Evolutionary conservation across 257 asterid species (phyloP), one percentile per base, ranked within the genome.

Genomic region (Gentiana macrophylla): DNA sequence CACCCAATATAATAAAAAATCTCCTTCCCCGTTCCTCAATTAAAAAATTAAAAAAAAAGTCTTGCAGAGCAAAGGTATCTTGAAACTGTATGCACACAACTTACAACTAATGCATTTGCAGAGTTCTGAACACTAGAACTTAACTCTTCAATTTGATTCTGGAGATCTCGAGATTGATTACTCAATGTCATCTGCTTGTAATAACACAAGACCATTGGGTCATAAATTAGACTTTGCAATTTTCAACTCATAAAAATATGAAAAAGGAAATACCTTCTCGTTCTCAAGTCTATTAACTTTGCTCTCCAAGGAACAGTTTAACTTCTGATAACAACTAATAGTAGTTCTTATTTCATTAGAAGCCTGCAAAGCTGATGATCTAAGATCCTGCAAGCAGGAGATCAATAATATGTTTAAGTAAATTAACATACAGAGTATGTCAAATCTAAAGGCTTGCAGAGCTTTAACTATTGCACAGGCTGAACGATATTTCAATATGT

Each of bases 221-320:
- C 47, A 15, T 50, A 36, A 36, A 5, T 41, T 46, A 59, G 57
- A 35, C 7, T 11, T 49, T 37, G 37, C 62, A 48, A 58, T 61
- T 37, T 60, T 43, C 43, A 62, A 15, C 24, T 15, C 24, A 15
- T 15, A 15, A 37, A 61, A 56, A 59, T 45, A 54, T 56, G 54
- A 37, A 54, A 47, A 55, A 54, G 52, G 43, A 10, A 60, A 44
- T 66, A 87, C 98, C 94, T 87, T 87, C 74, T 83, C 98, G 67
- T 65, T 64, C 79, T 80, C 82, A 54, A 84, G 93, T 62, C 68
- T 73, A 59, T 64, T 57, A 68, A 87, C 60, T 69, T 78, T 81
- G 61, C 52, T 69, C 75, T 70, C 74, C 67, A 79, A 67, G 72
- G 63, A 72, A 66, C 79, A 80, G 10, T 72, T 73, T 62, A 84